These are phyloP conservation scores for Kazachstania psychrophila DNA, from an alignment of 805 yeast species.

Conservation along the genomic window DNA sequence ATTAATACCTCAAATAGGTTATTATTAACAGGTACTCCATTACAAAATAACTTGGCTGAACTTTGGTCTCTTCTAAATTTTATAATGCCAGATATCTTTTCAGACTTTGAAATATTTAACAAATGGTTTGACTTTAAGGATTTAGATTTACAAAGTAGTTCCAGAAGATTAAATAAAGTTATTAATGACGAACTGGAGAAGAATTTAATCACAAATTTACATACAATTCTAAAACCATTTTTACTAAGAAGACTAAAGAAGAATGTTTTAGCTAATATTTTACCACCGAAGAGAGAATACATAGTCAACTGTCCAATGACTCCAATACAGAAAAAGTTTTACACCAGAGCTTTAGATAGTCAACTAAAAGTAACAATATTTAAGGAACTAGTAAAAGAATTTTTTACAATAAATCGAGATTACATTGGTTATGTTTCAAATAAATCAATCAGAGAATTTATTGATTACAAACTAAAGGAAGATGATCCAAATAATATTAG, in stretches of 20 bases:
- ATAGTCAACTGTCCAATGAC: slow-evolving; percentile 66
- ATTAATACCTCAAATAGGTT: slow-evolving; percentile 61
- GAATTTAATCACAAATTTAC: slow-evolving; percentile 64
- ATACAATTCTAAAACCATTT: slow-evolving; percentile 83
- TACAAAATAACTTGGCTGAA: slow-evolving; percentile 84
- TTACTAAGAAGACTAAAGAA: slow-evolving; percentile 71
- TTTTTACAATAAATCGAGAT: slow-evolving; percentile 35
- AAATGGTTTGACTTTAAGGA: slow-evolving; percentile 87
- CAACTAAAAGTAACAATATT: slow-evolving; percentile 38
- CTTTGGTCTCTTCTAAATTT: slow-evolving; percentile 89
- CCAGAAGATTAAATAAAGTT: slow-evolving; percentile 30
- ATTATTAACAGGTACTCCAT: slow-evolving; percentile 89
- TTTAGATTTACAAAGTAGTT: slow-evolving; percentile 32
- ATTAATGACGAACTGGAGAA: slow-evolving; percentile 51
- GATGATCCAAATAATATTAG: slow-evolving; percentile 2
- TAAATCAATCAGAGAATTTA: slow-evolving; percentile 34
- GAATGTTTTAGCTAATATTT: slow-evolving; percentile 50
- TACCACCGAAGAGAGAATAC: slow-evolving; percentile 89
- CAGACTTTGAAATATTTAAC: slow-evolving; percentile 80
- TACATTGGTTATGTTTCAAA: slow-evolving; percentile 26
- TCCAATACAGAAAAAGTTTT: slow-evolving; percentile 52
- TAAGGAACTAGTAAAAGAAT: slow-evolving; percentile 43
- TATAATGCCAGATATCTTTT: slow-evolving; percentile 85
- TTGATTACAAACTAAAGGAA: slow-evolving; percentile 30
- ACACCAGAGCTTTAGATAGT: slow-evolving; percentile 41